A percentile compares a stretch with the other conserved stretches of the same genome.
These are phyloP conservation scores for Aureobasidium musti DNA, from an alignment of 2,329 filamentous ascomycete species.

Conservation along the genomic window DNA sequence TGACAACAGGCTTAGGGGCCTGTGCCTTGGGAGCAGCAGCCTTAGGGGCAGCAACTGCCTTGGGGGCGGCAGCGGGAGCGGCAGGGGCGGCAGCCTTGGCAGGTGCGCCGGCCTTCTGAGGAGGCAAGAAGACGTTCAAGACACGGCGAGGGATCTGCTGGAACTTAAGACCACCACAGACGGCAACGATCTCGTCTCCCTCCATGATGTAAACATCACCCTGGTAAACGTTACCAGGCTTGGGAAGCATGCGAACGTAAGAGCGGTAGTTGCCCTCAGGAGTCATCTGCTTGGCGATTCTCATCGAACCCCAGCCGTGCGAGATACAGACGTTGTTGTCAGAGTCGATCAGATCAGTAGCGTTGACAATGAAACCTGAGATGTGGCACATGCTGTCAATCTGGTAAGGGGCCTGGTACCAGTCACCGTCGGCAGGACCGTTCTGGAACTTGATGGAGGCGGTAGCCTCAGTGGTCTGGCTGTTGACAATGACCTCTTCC, in stretches of 20 bases:
- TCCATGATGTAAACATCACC: constrained; percentile 64
- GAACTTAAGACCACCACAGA: constrained; percentile 66
- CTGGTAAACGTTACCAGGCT: constrained; percentile 57
- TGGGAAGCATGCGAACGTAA: constrained; percentile 63
- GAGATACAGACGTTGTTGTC: constrained; percentile 63
- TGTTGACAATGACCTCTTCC: constrained; percentile 60
- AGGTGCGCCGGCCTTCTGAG: constrained; percentile 48
- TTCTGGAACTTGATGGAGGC: constrained; percentile 58
- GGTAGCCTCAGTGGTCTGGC: constrained; percentile 58
- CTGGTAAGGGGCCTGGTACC: constrained; percentile 61
- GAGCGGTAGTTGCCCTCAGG: constrained; percentile 58
- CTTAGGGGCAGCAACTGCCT: constrained; percentile 38
- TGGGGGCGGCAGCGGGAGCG: constrained; percentile 43
- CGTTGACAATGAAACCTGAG: constrained; percentile 63
- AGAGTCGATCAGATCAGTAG: constrained; percentile 59
- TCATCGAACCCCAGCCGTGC: constrained; percentile 63
- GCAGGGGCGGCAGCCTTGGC: constrained; percentile 43
- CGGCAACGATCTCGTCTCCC: constrained; percentile 59
- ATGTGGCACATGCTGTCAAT: constrained; percentile 61
- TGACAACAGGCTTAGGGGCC: constrained; percentile 39
- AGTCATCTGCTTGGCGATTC: constrained; percentile 56
- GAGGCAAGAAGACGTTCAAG: constrained; percentile 67
- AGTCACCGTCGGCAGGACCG: constrained; percentile 56
- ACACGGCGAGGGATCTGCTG: constrained; percentile 66
- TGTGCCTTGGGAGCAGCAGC: constrained; percentile 39